A percentile compares a stretch with the other conserved stretches of the same genome.
phyloP scores from a whole-genome alignment of 2,329 filamentous ascomycete genomes.

The Aspergillus brasiliensis region DNA sequence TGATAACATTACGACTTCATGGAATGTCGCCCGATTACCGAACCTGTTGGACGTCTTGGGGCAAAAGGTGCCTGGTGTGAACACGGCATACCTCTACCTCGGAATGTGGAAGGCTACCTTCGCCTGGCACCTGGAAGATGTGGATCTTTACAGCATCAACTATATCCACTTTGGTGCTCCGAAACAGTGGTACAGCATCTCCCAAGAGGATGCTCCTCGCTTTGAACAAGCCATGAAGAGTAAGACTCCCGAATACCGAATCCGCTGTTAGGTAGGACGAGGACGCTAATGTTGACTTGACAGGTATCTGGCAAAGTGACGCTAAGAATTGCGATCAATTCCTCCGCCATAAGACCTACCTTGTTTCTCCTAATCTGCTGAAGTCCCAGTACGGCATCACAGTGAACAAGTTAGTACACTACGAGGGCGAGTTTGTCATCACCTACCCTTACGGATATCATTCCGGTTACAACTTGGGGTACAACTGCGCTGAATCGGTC shows the following conservation, averaged over 20 bases:
- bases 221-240: slow-evolving; percentile 95
- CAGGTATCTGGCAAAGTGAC: slow-evolving; percentile 82
- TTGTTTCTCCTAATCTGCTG: slow-evolving; percentile 88
- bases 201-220: slow-evolving; percentile 85
- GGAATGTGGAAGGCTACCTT: slow-evolving; percentile 99
- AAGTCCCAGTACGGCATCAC: slow-evolving; percentile 89
- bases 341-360: slow-evolving; percentile 92
- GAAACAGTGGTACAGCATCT: slow-evolving; percentile 99
- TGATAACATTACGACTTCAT: slow-evolving; percentile 71
- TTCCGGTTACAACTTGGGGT: slow-evolving; percentile 95
- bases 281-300: slow-evolving; percentile 7
- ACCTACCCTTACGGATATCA: slow-evolving; percentile 99
- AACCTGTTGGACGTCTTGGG: slow-evolving; percentile 93
- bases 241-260: slow-evolving; percentile 22
- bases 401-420: slow-evolving; percentile 92
- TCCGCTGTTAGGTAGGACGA: background rate
- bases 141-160: slow-evolving; percentile 99
- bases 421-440: slow-evolving; percentile 96
- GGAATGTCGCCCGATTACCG: slow-evolving; percentile 94
- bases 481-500: slow-evolving; percentile 98
- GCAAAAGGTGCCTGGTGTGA: slow-evolving; percentile 94
- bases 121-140: slow-evolving; percentile 97
- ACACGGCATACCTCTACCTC: slow-evolving; percentile 95
- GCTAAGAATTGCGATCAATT: slow-evolving; percentile 96
- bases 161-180: slow-evolving; percentile 98